Conservation (phyloP, 139 green algal genomes). For the Micromonas commoda region DNA sequence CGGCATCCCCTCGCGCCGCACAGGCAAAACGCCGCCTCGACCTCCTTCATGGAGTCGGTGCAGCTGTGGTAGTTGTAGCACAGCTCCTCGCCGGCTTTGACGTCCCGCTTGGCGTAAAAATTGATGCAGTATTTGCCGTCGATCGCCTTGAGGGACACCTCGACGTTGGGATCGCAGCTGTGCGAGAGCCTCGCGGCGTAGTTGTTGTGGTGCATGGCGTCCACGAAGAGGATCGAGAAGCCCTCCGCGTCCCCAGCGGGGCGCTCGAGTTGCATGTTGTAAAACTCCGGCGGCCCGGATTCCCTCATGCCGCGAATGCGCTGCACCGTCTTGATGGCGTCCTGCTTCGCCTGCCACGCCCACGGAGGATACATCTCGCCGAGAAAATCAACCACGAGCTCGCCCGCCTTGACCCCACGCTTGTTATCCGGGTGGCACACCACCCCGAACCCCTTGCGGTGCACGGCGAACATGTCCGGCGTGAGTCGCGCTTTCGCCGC, state of each 20-base stretch:
- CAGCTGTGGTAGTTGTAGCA: slow-evolving; percentile 22
- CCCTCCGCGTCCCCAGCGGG: slow-evolving; percentile 38
- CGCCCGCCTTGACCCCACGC: slow-evolving; percentile 59
- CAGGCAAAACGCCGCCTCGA: slow-evolving; percentile 22
- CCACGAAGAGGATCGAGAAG: slow-evolving; percentile 70
- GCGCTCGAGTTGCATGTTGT: slow-evolving; percentile 85
- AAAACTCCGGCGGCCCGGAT: slow-evolving; percentile 82
- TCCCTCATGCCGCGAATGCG: slow-evolving; percentile 31
- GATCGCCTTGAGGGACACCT: slow-evolving; percentile 12
- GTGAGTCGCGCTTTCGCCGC: background rate
- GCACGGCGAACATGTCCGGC: slow-evolving; percentile 57
- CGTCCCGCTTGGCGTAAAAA: slow-evolving; percentile 9
- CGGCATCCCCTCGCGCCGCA: slow-evolving; percentile 1
- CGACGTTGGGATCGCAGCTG: slow-evolving; percentile 81
- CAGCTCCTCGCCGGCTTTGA: slow-evolving; percentile 15
- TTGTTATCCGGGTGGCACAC: slow-evolving; percentile 45
- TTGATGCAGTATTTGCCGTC: slow-evolving; percentile 20
- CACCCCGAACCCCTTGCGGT: slow-evolving; percentile 75
- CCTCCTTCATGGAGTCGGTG: slow-evolving; percentile 18
- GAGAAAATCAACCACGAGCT: slow-evolving; percentile 89
- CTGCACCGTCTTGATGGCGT: slow-evolving; percentile 62
- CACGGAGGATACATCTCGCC: slow-evolving; percentile 83
- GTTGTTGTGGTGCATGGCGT: slow-evolving; percentile 76
- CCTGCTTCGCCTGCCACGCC: slow-evolving; percentile 92
- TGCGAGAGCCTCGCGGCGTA: slow-evolving; percentile 85